Evolutionary conservation across 1,284 basidiomycete genomes (phyloP), one percentile per base, ranked within the genome.

Genomic region (Ustilago xerochloae): DNA sequence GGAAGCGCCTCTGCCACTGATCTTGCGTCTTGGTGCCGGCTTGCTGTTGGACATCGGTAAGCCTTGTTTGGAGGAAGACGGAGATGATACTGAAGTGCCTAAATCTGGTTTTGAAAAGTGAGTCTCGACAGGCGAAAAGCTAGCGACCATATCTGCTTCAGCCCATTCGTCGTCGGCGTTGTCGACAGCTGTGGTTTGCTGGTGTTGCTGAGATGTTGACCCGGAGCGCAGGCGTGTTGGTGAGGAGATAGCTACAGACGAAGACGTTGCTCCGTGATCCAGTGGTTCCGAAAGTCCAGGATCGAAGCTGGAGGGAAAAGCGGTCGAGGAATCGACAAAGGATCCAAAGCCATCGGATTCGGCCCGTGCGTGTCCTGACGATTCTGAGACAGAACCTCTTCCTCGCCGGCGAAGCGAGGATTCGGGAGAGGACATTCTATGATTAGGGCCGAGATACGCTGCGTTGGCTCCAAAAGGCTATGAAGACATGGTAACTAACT

Each of bases 311-410:
- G 54, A 53, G 3, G 72, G 63, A 26, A 67, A 63, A 6, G 67
- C 46, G 12, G 60, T 48, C 6, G 63, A 59, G 6, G 73, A 48
- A 15, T 70, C 73, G 50, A 75, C 68, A 16, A 75, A 75, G 50
- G 73, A 75, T 12, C 73, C 68, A 41, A 75, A 75, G 33, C 67
- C 73, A 41, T 75, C 67, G 5, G 67, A 75, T 36, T 63, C 62
- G 22, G 53, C 29, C n/a, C 59, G 32, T 10, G 59, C 52, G 20
- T 75, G 72, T 8, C 56, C 58, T 1, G 41, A 50, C 18, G 60
- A 20, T 41, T 58, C 62, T 13, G 62, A 65, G 36, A 74, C 39
- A 7, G 71, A 74, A n/a, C 71, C 65, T 45, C 65, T 41, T 22
- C 71, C 65, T 26, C 71, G 61, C 35, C 62, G 49, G 26, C 72